These are phyloP conservation scores for Didymosphaeria variabile DNA, from an alignment of 2,329 filamentous ascomycete species.

Conservation along the genomic window DNA sequence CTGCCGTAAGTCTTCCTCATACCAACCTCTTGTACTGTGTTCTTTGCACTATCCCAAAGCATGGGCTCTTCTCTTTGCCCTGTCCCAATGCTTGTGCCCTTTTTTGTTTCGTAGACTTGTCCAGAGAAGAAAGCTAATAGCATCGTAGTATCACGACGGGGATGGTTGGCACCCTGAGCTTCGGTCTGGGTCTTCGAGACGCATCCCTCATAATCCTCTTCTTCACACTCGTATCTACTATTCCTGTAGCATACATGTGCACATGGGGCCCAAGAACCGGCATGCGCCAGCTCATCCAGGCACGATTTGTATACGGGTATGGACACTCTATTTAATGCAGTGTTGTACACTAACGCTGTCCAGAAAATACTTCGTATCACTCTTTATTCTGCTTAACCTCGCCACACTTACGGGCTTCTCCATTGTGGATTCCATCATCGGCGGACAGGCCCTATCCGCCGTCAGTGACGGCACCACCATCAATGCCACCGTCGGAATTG, in stretches of 20 bases:
- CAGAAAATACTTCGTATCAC: constrained; percentile 62
- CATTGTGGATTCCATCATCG: constrained; percentile 68
- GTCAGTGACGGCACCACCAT: constrained; percentile 51
- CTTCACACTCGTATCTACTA: constrained; percentile 65
- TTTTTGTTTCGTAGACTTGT: no score
- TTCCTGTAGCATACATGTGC: constrained; percentile 65
- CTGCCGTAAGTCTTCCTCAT: constrained; percentile 57
- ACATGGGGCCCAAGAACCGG: constrained; percentile 69
- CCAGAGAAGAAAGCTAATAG: neutral
- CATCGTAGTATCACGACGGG: constrained; percentile 65
- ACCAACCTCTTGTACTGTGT: no score
- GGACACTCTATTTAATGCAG: neutral
- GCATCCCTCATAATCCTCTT: constrained; percentile 69
- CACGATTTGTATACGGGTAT: constrained; percentile 69
- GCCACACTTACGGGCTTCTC: constrained; percentile 71
- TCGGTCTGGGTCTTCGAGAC: constrained; percentile 65
- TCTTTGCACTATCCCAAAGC: no score
- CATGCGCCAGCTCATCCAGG: constrained; percentile 72
- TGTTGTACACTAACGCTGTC: neutral
- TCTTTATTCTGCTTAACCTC: constrained; percentile 70
- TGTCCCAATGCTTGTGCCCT: no score
- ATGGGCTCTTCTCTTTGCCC: no score
- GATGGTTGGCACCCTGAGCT: constrained; percentile 66
- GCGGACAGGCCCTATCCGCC: constrained; percentile 60
- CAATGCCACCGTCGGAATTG: constrained; percentile 66